Evolutionary conservation across 176 grass and related monocot genomes (phyloP).

Genomic region (Paspalum notatum): DNA sequence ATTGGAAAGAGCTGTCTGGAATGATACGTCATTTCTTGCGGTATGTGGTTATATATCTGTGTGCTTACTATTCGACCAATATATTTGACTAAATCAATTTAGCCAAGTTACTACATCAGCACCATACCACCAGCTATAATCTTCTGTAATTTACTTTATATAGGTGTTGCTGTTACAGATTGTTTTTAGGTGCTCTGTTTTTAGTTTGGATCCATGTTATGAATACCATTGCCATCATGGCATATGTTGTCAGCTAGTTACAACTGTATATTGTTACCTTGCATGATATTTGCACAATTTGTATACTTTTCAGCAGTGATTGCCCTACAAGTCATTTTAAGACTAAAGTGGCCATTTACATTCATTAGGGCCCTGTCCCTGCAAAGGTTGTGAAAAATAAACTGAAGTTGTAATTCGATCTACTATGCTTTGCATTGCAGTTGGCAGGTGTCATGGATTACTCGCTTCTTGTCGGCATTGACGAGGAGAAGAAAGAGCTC

Average conservation of each 20-base stretch:
- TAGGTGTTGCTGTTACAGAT: background rate
- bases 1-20: constrained; percentile 92
- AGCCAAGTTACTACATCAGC: background rate
- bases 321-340: background rate
- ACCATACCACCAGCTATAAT: constrained; percentile 12
- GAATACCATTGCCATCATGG: background rate
- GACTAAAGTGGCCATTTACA: constrained; percentile 1
- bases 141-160: background rate
- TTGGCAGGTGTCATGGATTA: constrained; percentile 92
- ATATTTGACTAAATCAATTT: constrained; percentile 21
- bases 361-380: background rate
- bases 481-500: constrained; percentile 80
- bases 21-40: constrained; percentile 96
- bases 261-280: background rate
- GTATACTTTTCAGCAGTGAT: background rate
- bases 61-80: constrained; percentile 11
- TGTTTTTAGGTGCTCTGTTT: constrained; percentile 21
- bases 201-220: background rate
- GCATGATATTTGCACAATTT: background rate
- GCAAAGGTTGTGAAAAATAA: background rate
- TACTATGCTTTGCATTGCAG: constrained; percentile 67
- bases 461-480: constrained; percentile 89
- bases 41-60: constrained; percentile 52
- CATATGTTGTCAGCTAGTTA: background rate
- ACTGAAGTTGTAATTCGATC: background rate